These are phyloP conservation scores for Chaetomium globosum DNA, from an alignment of 2,329 filamentous ascomycete species.

Conservation along the genomic window DNA sequence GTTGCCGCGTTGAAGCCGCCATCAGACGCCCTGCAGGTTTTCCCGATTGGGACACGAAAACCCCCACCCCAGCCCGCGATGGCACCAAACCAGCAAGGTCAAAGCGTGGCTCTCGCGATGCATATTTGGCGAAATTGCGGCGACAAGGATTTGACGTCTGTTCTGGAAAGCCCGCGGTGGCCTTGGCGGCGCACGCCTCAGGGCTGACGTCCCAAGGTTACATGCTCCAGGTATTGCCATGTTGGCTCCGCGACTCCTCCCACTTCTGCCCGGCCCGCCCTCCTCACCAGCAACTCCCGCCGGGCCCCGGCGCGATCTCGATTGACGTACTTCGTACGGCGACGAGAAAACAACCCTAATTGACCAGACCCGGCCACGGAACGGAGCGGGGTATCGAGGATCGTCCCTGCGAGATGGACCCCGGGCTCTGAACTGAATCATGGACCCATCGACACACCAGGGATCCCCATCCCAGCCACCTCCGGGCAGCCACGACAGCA, in stretches of 20 bases:
- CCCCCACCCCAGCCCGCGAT: too few relatives aligned
- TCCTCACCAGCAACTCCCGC: not conserved
- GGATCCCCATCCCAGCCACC: constrained; percentile 29
- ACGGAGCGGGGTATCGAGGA: constrained; percentile 17
- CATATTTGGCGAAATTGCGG: constrained; percentile 28
- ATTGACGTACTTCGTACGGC: not conserved
- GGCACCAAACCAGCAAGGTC: constrained; percentile 15
- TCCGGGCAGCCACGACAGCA: not conserved
- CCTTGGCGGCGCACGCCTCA: constrained; percentile 20
- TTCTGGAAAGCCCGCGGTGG: constrained; percentile 15
- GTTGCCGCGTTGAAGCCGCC: not conserved
- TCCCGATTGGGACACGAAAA: constrained; percentile 11
- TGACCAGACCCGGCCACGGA: not conserved
- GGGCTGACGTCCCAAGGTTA: constrained; percentile 10
- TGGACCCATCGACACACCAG: constrained; percentile 27
- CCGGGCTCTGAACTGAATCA: constrained; percentile 29
- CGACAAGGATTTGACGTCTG: constrained; percentile 21
- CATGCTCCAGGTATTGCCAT: not conserved
- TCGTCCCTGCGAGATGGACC: constrained; percentile 29
- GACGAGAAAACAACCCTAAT: not conserved
- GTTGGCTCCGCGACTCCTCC: constrained; percentile 1
- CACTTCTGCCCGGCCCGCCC: not conserved
- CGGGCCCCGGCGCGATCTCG: constrained; percentile 3
- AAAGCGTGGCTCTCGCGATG: constrained; percentile 24
- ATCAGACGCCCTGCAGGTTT: not conserved